Conservation (phyloP, 306 rosid genomes). For the Rosa rugosa region DNA sequence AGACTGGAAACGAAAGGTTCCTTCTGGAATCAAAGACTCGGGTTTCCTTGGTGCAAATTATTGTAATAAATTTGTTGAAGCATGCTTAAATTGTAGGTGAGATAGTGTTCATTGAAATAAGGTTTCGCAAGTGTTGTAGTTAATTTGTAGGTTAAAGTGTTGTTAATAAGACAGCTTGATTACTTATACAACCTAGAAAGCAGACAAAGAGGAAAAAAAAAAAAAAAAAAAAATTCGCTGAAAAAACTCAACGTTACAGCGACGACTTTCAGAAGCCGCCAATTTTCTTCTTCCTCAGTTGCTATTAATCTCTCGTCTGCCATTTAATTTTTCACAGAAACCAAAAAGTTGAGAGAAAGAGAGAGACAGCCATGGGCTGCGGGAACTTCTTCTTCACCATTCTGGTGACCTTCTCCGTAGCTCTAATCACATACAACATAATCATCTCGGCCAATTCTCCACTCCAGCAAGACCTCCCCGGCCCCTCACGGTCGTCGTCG, state of each 20-base stretch:
- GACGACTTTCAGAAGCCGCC: conserved; percentile 30
- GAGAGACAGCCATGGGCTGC: conserved; percentile 65
- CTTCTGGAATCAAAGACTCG: no score
- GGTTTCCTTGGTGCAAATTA: no score
- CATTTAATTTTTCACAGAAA: not conserved
- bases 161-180: no score
- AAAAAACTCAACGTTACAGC: not conserved
- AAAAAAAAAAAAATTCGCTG: not conserved
- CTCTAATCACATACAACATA: conserved; percentile 91
- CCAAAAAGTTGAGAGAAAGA: not conserved
- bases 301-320: no score
- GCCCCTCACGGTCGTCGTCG: conserved; percentile 55
- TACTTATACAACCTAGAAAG: no score
- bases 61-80: no score
- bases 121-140: no score
- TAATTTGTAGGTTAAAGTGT: no score
- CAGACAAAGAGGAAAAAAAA: no score
- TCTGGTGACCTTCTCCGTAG: conserved; percentile 74
- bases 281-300: not conserved
- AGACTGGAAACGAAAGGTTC: no score
- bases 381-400: conserved; percentile 79
- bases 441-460: conserved; percentile 85
- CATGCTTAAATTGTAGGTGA: no score
- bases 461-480: conserved; percentile 80
- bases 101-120: no score